Conservation (phyloP, 805 yeast species). For the Brettanomyces nanus region DNA sequence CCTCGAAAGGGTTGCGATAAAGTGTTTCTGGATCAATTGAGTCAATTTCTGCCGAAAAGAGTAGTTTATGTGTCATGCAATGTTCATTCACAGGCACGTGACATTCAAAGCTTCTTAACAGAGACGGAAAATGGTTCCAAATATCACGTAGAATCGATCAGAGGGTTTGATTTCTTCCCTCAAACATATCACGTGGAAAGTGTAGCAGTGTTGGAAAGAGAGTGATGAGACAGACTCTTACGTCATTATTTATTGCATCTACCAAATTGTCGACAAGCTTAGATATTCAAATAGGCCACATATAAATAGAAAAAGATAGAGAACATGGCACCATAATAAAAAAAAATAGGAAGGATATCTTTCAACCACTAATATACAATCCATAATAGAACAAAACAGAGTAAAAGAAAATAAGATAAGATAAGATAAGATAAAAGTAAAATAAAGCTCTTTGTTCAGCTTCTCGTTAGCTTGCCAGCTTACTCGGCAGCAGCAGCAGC, state of each 20-base stretch:
- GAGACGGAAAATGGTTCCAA: constrained; percentile 52
- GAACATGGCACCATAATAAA: background rate
- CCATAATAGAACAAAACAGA: background rate
- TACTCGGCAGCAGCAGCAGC: constrained; percentile 1
- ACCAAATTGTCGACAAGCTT: too few relatives aligned
- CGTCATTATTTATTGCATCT: background rate
- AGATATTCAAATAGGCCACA: too few relatives aligned
- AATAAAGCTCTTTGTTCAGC: too few relatives aligned
- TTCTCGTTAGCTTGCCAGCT: too few relatives aligned
- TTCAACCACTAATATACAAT: constrained; percentile 2
- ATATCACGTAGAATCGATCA: constrained; percentile 70
- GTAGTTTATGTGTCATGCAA: constrained; percentile 95
- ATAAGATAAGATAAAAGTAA: background rate
- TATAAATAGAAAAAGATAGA: background rate
- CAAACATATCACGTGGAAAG: constrained; percentile 54
- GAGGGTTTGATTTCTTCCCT: constrained; percentile 92
- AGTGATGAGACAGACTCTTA: background rate
- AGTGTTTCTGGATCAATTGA: constrained; percentile 74
- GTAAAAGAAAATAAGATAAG: background rate
- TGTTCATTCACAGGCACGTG: constrained; percentile 96
- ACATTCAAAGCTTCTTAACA: constrained; percentile 71
- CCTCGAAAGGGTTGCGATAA: constrained; percentile 97
- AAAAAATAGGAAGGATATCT: background rate
- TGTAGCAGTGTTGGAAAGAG: constrained; percentile 36
- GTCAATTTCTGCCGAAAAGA: constrained; percentile 74